Base-by-base conservation (phyloP, 108 stramenopile species). In the Aurantiochytrium sp. region DNA sequence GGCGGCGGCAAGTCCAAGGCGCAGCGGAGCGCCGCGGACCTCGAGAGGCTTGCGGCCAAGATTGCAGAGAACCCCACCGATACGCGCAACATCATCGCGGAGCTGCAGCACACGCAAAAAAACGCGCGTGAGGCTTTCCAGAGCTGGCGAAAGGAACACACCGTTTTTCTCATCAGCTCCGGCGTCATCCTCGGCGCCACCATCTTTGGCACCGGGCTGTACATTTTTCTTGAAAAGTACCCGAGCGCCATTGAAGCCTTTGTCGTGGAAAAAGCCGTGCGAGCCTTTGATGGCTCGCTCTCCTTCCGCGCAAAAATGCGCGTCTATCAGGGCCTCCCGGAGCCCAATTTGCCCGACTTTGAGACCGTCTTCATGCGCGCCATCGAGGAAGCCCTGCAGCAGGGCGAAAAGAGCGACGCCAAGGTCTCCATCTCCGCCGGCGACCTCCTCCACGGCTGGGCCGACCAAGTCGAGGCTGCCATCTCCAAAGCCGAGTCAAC, bases 231-330 rank as follows among this genome's bases (percentile, higher is more conserved):
- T 12, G 76, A 83, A 43, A 47, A 45, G 49, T 83, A 83, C 76
- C 76, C 76, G 25, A 83, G 76, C 76, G 76, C 76, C 51, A 83
- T 83, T 45, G 76, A 83, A 45, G 45, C 51, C 76, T 83, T 83
- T 35, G 76, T 83, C 28, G 76, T 83, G 45, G 76, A 83, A 35
- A 47, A 53, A 18, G 76, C 76, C 28, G 76, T 83, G 76, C 76
- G 76, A 43, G 76, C 76, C 45, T 83, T 83, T 53, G 76, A 83
- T 28, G 51, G 49, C 45, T 47, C 76, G 51, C 76, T 83, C 49
- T 83, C 76, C 45, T 83, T 83, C 76, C 49, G 51, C 25, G 45
- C 76, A 8, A 83, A 83, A 23, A 83, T 53, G 76, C 45, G 45
- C 49, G 76, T 83, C 51, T 83, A 83, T 45, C 76, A 53, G n/a